Conservation (phyloP, 345 rosid species). For the Lenwebbia sp. region DNA sequence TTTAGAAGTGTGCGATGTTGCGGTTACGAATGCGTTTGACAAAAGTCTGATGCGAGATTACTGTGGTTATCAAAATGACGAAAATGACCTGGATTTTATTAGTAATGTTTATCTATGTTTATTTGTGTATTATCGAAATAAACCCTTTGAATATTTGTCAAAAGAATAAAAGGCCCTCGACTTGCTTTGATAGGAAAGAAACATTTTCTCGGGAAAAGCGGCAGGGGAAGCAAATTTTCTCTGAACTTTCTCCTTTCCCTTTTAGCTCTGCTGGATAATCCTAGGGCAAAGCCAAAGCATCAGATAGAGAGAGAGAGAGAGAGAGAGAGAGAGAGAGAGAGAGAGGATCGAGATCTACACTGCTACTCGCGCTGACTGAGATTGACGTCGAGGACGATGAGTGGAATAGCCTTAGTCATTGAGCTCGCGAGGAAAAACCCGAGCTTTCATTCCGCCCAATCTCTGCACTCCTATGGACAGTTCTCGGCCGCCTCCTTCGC, state of each 20-base stretch:
- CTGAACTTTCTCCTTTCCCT: background rate
- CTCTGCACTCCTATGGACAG: slow-evolving; percentile 39
- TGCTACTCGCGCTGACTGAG: background rate
- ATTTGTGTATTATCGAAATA: background rate
- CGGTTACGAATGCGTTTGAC: too few relatives aligned
- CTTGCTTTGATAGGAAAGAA: background rate
- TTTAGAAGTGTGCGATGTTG: too few relatives aligned
- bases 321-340: background rate
- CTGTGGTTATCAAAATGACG: too few relatives aligned
- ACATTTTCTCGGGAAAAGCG: background rate
- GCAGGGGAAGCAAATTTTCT: background rate
- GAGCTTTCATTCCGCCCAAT: slow-evolving; percentile 27
- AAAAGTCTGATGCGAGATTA: too few relatives aligned
- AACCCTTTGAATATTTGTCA: background rate
- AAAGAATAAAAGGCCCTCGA: background rate
- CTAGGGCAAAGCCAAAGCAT: background rate
- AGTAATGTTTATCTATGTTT: too few relatives aligned
- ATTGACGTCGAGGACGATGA: slow-evolving; percentile 28
- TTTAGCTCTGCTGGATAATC: background rate
- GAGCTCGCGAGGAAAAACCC: slow-evolving; percentile 75
- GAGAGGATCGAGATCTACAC: background rate
- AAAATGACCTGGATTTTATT: too few relatives aligned
- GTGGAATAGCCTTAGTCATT: slow-evolving; percentile 65
- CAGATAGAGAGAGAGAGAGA: background rate
- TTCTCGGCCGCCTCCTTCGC: slow-evolving; percentile 49